Evolutionary conservation across 345 rosid genomes (phyloP), one percentile per base, ranked within the genome.

Genomic region (Eucalyptus curtisii): DNA sequence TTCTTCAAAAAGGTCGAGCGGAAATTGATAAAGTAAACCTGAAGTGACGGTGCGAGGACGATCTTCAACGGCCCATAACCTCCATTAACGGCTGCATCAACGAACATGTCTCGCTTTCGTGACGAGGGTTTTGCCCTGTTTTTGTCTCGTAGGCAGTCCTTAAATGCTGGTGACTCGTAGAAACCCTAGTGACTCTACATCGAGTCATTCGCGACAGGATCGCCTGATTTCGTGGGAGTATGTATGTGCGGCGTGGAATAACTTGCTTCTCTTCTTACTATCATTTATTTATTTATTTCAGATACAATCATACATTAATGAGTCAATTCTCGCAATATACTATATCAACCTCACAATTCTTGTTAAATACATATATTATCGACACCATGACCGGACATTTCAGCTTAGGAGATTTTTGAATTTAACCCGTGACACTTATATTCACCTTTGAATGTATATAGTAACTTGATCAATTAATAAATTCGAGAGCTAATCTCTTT

Each of bases 1-100:
- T 30, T 13, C 76, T 64, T n/a, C 9, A 5, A n/a, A 64, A 15
- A 7, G 10, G 61, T 64, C 17, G 76, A n/a, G 10, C 20, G 10
- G 16, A 20, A 37, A 37, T 76, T 10, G 30, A 40, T 37, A 37
- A 5, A 37, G 20, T 76, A 40, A 40, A 37, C 3, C 82, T 20
- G 8, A 76, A 20, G 82, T 37, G 82, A 20, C 82, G 47, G 47
- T 40, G 47, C 15, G 5, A 10, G 82, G 82, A 37, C 24, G 82
- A 76, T 76, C 82, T 76, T 89, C 90, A 92, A 92, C 93, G 89
- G 92, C 89, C 80, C 59, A 40, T 80, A 90, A 88, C 94, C 93
- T 87, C 92, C 94, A 92, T 93, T 92, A 92, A 92, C 95, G 94
- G 95, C 94, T 85, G 82, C 50, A 90, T 90, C 85, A 90, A 49